A percentile compares a stretch with the other conserved stretches of the same genome.
These are phyloP conservation scores for Talinum fruticosum DNA, from an alignment of 148 eudicot species.

Conservation along the genomic window DNA sequence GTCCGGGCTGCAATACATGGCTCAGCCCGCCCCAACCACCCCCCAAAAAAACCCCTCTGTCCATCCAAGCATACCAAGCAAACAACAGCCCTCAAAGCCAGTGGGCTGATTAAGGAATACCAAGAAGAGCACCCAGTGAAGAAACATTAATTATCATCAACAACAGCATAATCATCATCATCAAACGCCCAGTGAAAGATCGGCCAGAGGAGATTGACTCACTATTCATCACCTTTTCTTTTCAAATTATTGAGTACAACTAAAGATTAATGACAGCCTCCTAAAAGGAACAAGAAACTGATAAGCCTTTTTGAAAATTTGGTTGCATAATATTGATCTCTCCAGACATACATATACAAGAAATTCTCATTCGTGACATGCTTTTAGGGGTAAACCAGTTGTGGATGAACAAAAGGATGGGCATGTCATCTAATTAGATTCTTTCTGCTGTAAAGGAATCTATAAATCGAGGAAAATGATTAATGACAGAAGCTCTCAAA, in stretches of 20 bases:
- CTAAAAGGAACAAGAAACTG: neutral
- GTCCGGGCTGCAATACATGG: neutral
- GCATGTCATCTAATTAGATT: neutral
- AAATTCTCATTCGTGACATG: neutral
- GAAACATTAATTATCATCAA: neutral
- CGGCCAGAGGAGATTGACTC: neutral
- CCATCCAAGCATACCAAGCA: neutral
- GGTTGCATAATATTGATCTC: neutral
- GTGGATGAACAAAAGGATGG: neutral
- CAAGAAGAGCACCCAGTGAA: neutral
- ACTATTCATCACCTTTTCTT: neutral
- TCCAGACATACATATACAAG: neutral
- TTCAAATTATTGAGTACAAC: neutral
- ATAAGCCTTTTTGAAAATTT: no score
- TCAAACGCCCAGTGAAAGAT: neutral
- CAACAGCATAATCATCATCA: neutral
- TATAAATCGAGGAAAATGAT: neutral
- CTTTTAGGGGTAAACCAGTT: neutral
- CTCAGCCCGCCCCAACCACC: no score
- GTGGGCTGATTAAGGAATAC: neutral
- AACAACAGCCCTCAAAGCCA: neutral
- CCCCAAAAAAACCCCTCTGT: neutral
- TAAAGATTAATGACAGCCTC: neutral
- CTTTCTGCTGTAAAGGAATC: neutral
- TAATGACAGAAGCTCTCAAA: constrained; percentile 42